Base-by-base conservation (phyloP, 805 yeast species). In the Schwanniomyces occidentalis region DNA sequence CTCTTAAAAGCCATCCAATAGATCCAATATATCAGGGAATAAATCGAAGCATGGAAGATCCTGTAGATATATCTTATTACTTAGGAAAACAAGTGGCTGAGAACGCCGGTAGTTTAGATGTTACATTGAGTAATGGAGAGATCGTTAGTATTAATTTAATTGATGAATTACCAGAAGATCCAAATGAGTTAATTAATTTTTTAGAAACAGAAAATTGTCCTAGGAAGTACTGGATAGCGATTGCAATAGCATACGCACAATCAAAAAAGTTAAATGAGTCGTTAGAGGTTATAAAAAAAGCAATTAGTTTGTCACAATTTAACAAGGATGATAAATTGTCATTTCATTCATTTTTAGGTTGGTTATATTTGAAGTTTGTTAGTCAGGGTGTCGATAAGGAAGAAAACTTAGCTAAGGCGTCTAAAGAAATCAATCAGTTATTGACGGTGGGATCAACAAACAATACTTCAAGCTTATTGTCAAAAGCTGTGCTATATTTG, bases 151-250 rank as follows among this genome's bases (percentile, higher is more conserved):
- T 93, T 47, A 91, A 89, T 51, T 72, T 85, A 40, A 75, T 75
- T 34, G 79, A 80, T 22, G 98, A 91, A 52, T 69, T 89, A 37
- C 95, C 96, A 4, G 95, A 86, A 15, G 96, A 91, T 56, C 86
- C 96, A 4, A 73, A 78, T 28, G 98, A 93, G 52, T 71, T 93
- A 43, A 79, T 85, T 45, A 75, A 78, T 17, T 74, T 91, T 42
- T 67, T 93, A 43, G 83, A 85, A 42, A 86, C 85, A 45, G 98
- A 93, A 63, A 77, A 76, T 37, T 82, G 91, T 32, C 79, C 76
- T 15, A 69, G 75, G 35, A 80, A 82, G 52, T 86, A 80, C 62
- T 93, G 99, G 99, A 62, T 87, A 13, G 74, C 83, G 15, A 80
- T 90, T 42, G 90, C 95, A 3, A 65, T 80, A 39, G 95, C 93